Evolutionary conservation across 352 stramenopile species (phyloP), one percentile per base, ranked within the genome.

Genomic region (Globisporangium paroecandrum): DNA sequence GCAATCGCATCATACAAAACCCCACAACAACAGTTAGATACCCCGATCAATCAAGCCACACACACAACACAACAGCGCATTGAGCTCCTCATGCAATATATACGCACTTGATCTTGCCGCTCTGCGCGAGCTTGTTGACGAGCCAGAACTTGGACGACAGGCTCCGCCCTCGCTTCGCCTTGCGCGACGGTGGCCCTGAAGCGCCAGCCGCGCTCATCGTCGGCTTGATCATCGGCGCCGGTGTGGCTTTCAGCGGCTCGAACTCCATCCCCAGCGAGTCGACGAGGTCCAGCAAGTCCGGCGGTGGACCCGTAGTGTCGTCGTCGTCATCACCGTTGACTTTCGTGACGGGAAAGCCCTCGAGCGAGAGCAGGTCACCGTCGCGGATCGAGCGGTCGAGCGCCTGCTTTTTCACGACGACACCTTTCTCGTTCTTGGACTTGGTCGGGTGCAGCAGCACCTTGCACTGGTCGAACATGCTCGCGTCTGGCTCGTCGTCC

Each of bases 141-240:
- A 92, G 86, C 86, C 82, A 92, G 55, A 91, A 94, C 72, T 94
- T 94, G 72, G 83, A 92, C 68, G 86, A 94, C 12, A 94, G 73
- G 41, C 84, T 92, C 25, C 86, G 82, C 53, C 76, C 79, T 15
- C 86, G 80, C 64, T 91, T 94, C 7, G 81, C 66, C 64, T 90
- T 90, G 56, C 81, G 80, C 9, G 76, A 87, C 12, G 66, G 68
- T 9, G 24, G 24, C n/a, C 51, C 15, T 29, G 20, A 6, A 49
- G 58, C 20, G 18, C 38, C 38, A 71, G 36, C 2, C 59, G 61
- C 20, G 66, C 57, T 15, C 65, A 58, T 49, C 36, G 63, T 34
- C 3, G 59, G 60, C 57, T 72, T 78, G 41, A 82, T 73, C 47
- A 81, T 79, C 4, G 41, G 51, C 20, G 49, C 29, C 24, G 49